Evolutionary conservation across 805 yeast genomes (phyloP), one percentile per base, ranked within the genome.

Genomic region (Starmerella lactis-condensi): DNA sequence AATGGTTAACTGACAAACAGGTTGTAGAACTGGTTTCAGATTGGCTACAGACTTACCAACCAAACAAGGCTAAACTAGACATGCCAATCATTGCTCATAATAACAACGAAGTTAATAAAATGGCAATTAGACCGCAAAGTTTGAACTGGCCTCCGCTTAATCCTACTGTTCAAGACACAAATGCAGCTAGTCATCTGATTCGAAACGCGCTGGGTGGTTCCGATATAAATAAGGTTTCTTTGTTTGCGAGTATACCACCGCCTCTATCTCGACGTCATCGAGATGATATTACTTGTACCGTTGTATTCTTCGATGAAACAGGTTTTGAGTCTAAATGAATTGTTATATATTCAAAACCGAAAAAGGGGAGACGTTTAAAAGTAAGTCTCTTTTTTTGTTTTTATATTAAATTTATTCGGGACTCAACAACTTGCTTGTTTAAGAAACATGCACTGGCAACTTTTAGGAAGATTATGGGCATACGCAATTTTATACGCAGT

Each of bases 241-340:
- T 89, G 65, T 57, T 85, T 36, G 73, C 81, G 14, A 75, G 89
- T 31, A 79, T 85, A 31, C 95, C 96, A n/a, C 67, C 79, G 9
- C 93, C 95, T 2, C 65, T 75, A 38, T 74, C 93, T 11, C 69
- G 98, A 56, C 65, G 79, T 25, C 81, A 82, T 54, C 69, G 96
- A 52, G 98, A 85, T 55, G 98, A 85, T 53, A 63, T 85, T 48
- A 82, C 95, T 1, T 94, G 82, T 7, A 79, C 93, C 2, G 96
- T 85, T 17, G 79, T 83, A 2, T 85, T 85, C 53, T 85, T 89
- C 35, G n/a, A n/a, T n/a, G n/a, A n/a, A n/a, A n/a, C n/a, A n/a
- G n/a, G n/a, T n/a, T n/a, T n/a, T n/a, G 17, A 21, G 3, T 42
- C 44, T 8, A 15, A 15, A 8, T 29, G 13, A 14, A 10, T 14